Evolutionary conservation across 2,329 filamentous ascomycete genomes (phyloP).

Genomic region (Lecanicillium sp.): DNA sequence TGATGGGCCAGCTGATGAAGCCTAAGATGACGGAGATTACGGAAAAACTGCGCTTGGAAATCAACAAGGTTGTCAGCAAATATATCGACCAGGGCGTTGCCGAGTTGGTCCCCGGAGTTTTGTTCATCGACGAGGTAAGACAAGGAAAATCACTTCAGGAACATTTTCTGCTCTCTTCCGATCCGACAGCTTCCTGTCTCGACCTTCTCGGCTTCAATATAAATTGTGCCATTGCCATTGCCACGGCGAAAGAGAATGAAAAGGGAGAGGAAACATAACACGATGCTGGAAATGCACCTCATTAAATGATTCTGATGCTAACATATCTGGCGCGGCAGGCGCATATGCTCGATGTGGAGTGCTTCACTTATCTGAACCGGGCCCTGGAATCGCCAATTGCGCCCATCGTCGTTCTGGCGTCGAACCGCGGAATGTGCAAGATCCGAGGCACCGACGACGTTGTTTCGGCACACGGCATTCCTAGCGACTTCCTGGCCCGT

Average conservation of each 20-base stretch:
- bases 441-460: slow-evolving; percentile 82
- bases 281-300: background rate
- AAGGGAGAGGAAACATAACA: slow-evolving; percentile 1
- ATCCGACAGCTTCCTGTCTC: background rate
- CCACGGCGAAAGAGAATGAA: background rate
- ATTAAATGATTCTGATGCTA: background rate
- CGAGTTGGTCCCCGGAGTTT: slow-evolving; percentile 92
- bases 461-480: slow-evolving; percentile 85
- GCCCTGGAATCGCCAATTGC: slow-evolving; percentile 94
- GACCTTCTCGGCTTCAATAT: background rate
- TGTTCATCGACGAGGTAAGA: slow-evolving; percentile 94
- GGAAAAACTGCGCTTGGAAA: slow-evolving; percentile 89
- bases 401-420: slow-evolving; percentile 94
- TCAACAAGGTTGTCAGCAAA: slow-evolving; percentile 98
- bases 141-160: slow-evolving; percentile 12
- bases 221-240: background rate
- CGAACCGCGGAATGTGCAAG: slow-evolving; percentile 89
- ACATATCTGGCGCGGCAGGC: slow-evolving; percentile 51
- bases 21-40: slow-evolving; percentile 99
- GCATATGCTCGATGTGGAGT: slow-evolving; percentile 99
- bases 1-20: slow-evolving; percentile 99
- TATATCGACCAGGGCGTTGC: slow-evolving; percentile 98
- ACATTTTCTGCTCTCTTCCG: background rate
- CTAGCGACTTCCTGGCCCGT: slow-evolving; percentile 85
- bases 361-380: slow-evolving; percentile 97